Evolutionary conservation across 345 rosid genomes (phyloP), one percentile per base, ranked within the genome.

Genomic region (Populus nigra): DNA sequence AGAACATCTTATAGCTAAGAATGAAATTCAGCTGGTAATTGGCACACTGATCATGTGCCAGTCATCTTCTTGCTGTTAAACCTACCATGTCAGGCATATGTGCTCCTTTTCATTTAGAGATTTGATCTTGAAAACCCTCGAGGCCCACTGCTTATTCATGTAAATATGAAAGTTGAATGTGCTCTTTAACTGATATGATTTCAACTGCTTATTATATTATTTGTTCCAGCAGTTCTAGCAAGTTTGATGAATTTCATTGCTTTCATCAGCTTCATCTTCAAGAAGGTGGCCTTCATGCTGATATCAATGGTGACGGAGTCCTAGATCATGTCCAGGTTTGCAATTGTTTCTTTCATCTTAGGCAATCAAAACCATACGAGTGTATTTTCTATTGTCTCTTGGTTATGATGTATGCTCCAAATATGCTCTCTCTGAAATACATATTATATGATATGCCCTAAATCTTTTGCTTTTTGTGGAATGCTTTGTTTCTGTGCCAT

Each of bases 201-300:
- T 11, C 3, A 4, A 38, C 55, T 61, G 69, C 43, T 53, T 22
- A 18, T 65, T 31, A 20, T 22, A 13, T 22, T 31, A 35, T 23
- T 68, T 31, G 9, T 76, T 35, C 22, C 36, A 57, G 72, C 67
- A 25, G 18, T 41, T 69, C 75, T 72, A 59, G 74, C 73, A 68
- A 73, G 31, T 73, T 67, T 16, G 8, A 49, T 45, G 66, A 74
- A 74, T 55, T 47, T 68, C 13, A 38, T 79, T 82, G 75, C 73
- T 79, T 75, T 84, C 66, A 41, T 75, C 86, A 94, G 99, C 97
- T 96, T 86, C 94, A 91, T 87, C 92, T 96, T 73, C 97, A 75
- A 84, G 99, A 94, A 90, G 99, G 99, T 61, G 98, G 99, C 71
- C 97, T 96, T 84, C 99, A 96, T 87, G 99, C 98, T 49, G 99